A percentile compares a stretch with the other conserved stretches of the same genome.
Conservation (phyloP, 2,329 filamentous ascomycete genomes). For the Fusarium xylarioides region DNA sequence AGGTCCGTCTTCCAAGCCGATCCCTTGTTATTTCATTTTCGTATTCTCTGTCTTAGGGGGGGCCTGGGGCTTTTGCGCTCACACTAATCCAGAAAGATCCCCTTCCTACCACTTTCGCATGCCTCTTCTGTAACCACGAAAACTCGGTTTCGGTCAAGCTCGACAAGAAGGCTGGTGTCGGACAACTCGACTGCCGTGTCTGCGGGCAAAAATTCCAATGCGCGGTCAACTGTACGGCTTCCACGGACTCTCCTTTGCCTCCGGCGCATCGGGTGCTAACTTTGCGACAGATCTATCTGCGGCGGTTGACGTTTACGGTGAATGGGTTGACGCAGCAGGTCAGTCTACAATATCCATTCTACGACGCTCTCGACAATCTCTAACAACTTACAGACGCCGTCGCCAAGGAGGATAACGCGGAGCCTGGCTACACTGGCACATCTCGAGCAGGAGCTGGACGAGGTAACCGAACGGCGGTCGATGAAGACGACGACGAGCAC, state of each 20-base stretch:
- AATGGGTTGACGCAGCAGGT: constrained; percentile 93
- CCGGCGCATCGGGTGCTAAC: constrained; percentile 28
- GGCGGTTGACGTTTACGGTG: constrained; percentile 93
- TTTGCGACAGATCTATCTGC: constrained; percentile 77
- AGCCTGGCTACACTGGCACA: constrained; percentile 43
- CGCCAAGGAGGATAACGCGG: constrained; percentile 55
- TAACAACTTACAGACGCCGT: constrained; percentile 56
- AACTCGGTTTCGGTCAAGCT: constrained; percentile 90
- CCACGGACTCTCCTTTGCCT: neutral
- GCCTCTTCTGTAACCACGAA: constrained; percentile 98
- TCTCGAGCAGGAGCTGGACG: constrained; percentile 39
- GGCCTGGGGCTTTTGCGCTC: constrained; percentile 1
- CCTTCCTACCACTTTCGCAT: constrained; percentile 87
- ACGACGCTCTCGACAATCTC: neutral
- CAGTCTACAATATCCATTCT: constrained; percentile 35
- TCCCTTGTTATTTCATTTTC: neutral
- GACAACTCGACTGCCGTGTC: constrained; percentile 86
- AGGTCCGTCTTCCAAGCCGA: constrained; percentile 60
- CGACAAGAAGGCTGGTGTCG: constrained; percentile 90
- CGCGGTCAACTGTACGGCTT: constrained; percentile 81
- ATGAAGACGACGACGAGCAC: constrained; percentile 62
- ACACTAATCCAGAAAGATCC: constrained; percentile 66
- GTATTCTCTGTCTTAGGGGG: neutral
- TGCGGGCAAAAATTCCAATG: constrained; percentile 96
- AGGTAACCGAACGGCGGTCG: constrained; percentile 42